Base-by-base conservation (phyloP, 129 eudicot species). In the Centaurea solstitialis region DNA sequence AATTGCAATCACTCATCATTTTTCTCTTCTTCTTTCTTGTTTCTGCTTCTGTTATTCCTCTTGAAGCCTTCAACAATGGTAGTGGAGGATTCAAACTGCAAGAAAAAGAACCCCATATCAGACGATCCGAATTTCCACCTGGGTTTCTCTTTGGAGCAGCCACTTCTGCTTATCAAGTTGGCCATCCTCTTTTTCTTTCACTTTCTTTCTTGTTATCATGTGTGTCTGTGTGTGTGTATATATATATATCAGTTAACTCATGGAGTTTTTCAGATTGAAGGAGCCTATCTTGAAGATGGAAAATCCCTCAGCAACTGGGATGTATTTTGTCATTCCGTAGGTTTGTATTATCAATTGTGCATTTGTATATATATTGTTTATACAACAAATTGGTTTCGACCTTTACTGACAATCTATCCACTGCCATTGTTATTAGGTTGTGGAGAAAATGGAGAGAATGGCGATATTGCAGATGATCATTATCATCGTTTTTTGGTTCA, bases 231-330 rank as follows among this genome's bases (percentile, higher is more conserved):
- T 26, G 2, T 26, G 2, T 26, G 2, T 26, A 33, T 33, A 33
- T 33, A 33, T 33, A 33, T 33, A 33, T 33, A 4, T 70, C 22
- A 33, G 20, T 22, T 7, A 20, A 20, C 39, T 5, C 17, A 12
- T 80, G 50, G 65, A 24, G 7, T 62, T 38, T 76, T 75, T 72
- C 76, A 94, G 98, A 86, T 92, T 70, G 97, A 92, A 90, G 98
- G 98, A 70, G 97, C 90, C n/a, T 85, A 70, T 85, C 87, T 88
- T 83, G 96, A 86, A 84, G 99, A 89, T 92, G 93, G 90, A 11
- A 94, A 88, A 85, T 70, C 93, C 15, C 88, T 90, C 20, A 90
- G 80, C 87, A 88, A 88, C 74, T 92, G 97, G 93, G 99, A 94
- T 83, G 91, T 78, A 21, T 93, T 86, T 64, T 80, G 79, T 82